These are phyloP conservation scores for Coemansia sp. DNA, from an alignment of 192 early-diverging fungal genomes.

Conservation along the genomic window DNA sequence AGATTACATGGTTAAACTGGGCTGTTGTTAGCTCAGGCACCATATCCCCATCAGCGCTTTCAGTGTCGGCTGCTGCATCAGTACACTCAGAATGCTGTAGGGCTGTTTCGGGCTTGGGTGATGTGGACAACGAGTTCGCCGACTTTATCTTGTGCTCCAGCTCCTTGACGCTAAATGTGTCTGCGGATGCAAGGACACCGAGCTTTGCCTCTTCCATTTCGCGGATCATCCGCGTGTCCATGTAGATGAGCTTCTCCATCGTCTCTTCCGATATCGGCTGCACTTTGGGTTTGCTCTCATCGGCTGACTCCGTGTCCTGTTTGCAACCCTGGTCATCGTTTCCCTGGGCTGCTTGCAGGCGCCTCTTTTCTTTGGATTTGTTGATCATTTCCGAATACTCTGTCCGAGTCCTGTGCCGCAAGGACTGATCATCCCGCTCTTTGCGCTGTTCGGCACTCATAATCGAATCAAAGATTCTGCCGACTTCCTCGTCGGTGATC, in stretches of 20 bases:
- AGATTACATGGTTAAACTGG: constrained; percentile 59
- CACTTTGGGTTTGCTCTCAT: too few species aligned
- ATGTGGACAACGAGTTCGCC: not conserved
- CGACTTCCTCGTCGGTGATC: constrained; percentile 44
- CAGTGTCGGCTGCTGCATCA: not conserved
- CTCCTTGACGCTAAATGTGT: constrained; percentile 13
- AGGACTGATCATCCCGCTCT: constrained; percentile 37
- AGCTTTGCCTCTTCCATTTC: constrained; percentile 47
- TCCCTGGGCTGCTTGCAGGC: not conserved
- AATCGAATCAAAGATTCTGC: constrained; percentile 45
- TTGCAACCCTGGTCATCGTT: not conserved
- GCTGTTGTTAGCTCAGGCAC: constrained; percentile 21
- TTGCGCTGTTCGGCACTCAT: constrained; percentile 29
- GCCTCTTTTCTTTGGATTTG: constrained; percentile 14
- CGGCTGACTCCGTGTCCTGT: not conserved
- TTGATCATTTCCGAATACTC: constrained; percentile 34
- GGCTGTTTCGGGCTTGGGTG: not conserved
- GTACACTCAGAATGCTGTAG: not conserved
- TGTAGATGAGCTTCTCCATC: constrained; percentile 44
- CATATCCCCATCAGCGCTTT: not conserved
- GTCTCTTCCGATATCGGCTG: constrained; percentile 31
- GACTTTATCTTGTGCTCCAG: constrained; percentile 30
- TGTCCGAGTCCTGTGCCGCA: constrained; percentile 36
- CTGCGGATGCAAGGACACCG: constrained; percentile 33
- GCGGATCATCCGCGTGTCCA: constrained; percentile 42